These are phyloP conservation scores for Pythium phragmitis DNA, from an alignment of 352 stramenopile species.

Conservation along the genomic window DNA sequence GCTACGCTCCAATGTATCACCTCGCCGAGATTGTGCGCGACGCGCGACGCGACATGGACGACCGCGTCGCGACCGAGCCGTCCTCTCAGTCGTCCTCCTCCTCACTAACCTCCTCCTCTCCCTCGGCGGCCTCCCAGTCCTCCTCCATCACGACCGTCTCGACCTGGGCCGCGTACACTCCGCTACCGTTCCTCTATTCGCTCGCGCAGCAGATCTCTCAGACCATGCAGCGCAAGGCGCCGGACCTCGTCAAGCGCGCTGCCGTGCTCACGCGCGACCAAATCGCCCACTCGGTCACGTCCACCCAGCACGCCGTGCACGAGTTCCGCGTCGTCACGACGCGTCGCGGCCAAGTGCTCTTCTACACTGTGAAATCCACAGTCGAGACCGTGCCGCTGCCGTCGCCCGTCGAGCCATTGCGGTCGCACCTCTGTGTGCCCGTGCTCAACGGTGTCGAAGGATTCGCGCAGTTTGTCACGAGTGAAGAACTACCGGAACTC, in stretches of 20 bases:
- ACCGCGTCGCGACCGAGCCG: conserved; percentile 33
- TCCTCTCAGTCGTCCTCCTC: neutral
- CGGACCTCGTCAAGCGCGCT: conserved; percentile 70
- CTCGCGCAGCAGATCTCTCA: conserved; percentile 60
- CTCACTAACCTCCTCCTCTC: conserved; percentile 2
- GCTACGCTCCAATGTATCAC: conserved; percentile 60
- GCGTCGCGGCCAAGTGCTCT: conserved; percentile 55
- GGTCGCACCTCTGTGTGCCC: conserved; percentile 56
- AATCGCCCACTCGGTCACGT: conserved; percentile 53
- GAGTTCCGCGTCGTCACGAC: conserved; percentile 61
- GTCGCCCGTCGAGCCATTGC: conserved; percentile 46
- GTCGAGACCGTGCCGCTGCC: conserved; percentile 56
- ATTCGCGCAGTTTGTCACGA: conserved; percentile 75
- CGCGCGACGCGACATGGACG: conserved; percentile 74
- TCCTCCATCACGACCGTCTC: conserved; percentile 13
- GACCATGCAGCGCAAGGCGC: conserved; percentile 76
- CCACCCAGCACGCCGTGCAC: conserved; percentile 53
- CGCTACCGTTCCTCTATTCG: conserved; percentile 74
- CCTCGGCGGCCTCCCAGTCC: conserved; percentile 17
- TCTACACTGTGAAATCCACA: conserved; percentile 63
- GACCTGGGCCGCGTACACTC: conserved; percentile 65
- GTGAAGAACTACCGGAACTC: conserved; percentile 78
- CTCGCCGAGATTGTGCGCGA: conserved; percentile 83
- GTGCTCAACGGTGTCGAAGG: conserved; percentile 68
- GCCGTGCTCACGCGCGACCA: conserved; percentile 63